Evolutionary conservation across 305 asterid genomes (phyloP), one percentile per base, ranked within the genome.

Genomic region (Monarda citriodora): DNA sequence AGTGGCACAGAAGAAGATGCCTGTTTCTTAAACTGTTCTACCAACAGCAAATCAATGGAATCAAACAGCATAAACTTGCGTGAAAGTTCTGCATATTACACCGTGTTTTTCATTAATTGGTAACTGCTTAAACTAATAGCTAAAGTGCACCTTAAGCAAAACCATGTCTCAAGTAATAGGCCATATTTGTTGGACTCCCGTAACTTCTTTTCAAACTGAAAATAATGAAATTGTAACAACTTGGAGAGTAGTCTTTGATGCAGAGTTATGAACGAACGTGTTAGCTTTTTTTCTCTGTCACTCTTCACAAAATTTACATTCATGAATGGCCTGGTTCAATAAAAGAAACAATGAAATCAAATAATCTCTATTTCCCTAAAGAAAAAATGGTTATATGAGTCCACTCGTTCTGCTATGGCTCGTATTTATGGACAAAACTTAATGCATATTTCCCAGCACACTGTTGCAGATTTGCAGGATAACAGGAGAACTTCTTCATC

Each of bases 281-380:
- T 53, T 5, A 54, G 22, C 18, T 36, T 38, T 17, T 17, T 41
- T 55, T 16, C 49, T 45, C 36, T 21, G 60, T 14, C 26, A 17
- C 26, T 56, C 22, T 51, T 40, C 17, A 37, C 70, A 58, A 53
- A 25, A 72, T 29, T 63, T 54, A 60, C 41, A 25, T 64, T 34
- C 56, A 48, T 46, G 51, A 48, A 46, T 52, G 12, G 57, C 66
- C 53, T 44, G 34, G 36, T 22, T n/a, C 11, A 37, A 49, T 9
- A 31, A 52, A 29, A 41, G 53, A 44, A 60, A 54, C 51, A 55
- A 49, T 48, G 14, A 41, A 60, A 56, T 58, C 48, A 66, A 69
- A 48, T 52, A 70, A 58, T 56, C 58, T 63, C 20, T 69, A 40
- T 56, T 67, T 51, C 50, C 54, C 57, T 57, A 18, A 42, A 63